Conservation (phyloP, 2,329 filamentous ascomycete species). For the Ophiostoma ips region DNA sequence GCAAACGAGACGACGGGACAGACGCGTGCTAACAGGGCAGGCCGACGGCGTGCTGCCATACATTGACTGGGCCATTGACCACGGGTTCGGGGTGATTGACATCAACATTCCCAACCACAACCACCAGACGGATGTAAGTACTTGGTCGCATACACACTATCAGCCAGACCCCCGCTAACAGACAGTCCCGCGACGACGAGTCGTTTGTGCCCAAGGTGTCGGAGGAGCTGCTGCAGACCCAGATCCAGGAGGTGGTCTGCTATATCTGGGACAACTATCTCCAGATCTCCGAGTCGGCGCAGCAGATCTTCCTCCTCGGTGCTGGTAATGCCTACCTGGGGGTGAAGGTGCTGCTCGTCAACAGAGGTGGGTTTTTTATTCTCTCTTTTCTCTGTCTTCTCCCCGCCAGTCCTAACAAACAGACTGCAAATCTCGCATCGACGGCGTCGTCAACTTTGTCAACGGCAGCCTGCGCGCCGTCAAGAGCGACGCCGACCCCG, state of each 20-base stretch:
- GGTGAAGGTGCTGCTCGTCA: slow-evolving; percentile 66
- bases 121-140: slow-evolving; percentile 29
- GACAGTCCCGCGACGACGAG: slow-evolving; percentile 26
- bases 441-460: slow-evolving; percentile 69
- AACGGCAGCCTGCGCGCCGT: slow-evolving; percentile 63
- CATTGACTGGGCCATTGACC: slow-evolving; percentile 66
- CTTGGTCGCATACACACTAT: slow-evolving; percentile 21
- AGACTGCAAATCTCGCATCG: slow-evolving; percentile 54
- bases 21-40: too few relatives aligned
- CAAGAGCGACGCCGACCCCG: slow-evolving; percentile 62
- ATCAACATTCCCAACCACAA: slow-evolving; percentile 77
- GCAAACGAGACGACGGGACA: too few relatives aligned
- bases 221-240: slow-evolving; percentile 38
- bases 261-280: slow-evolving; percentile 98
- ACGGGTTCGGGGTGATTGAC: slow-evolving; percentile 75
- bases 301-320: slow-evolving; percentile 73
- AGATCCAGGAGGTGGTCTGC: slow-evolving; percentile 58
- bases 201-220: slow-evolving; percentile 30
- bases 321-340: slow-evolving; percentile 81
- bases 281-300: slow-evolving; percentile 55
- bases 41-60: slow-evolving; percentile 34
- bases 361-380: too few relatives aligned
- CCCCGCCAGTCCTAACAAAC: too few relatives aligned
- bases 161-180: slow-evolving; percentile 14
- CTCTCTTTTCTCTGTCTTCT: too few relatives aligned